These are phyloP conservation scores for Prunus mongolica DNA, from an alignment of 306 rosid species.

Conservation along the genomic window DNA sequence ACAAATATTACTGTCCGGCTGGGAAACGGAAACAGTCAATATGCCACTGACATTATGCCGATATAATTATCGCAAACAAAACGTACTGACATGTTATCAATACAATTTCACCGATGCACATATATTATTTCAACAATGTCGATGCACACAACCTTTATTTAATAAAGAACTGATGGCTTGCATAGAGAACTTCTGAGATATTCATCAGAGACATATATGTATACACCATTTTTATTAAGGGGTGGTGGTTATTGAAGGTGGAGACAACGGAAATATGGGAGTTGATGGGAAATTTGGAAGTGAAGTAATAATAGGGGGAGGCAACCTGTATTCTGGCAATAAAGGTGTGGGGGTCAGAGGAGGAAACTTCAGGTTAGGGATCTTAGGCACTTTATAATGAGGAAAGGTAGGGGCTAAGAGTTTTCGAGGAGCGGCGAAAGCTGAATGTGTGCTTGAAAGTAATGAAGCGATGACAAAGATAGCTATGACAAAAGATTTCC, in stretches of 20 bases:
- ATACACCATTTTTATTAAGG: not conserved
- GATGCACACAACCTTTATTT: no score
- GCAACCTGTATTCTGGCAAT: constrained; percentile 7
- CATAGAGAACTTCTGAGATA: no score
- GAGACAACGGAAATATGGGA: not conserved
- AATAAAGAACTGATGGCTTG: no score
- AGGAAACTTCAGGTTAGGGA: not conserved
- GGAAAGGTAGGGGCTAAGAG: not conserved
- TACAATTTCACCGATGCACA: no score
- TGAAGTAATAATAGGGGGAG: not conserved
- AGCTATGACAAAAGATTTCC: not conserved
- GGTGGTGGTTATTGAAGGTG: not conserved
- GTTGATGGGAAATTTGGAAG: not conserved
- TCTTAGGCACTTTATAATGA: not conserved
- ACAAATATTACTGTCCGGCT: no score
- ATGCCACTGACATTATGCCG: no score
- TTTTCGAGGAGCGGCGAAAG: constrained; percentile 3
- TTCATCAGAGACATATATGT: not conserved
- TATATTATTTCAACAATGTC: no score
- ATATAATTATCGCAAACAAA: no score
- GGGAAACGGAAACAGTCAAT: no score
- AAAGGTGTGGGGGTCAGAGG: not conserved
- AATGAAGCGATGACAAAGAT: not conserved
- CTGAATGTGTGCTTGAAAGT: not conserved
- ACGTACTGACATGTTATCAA: no score